phyloP scores from a whole-genome alignment of 2,329 filamentous ascomycete species.

The Apiospora arundinis region DNA sequence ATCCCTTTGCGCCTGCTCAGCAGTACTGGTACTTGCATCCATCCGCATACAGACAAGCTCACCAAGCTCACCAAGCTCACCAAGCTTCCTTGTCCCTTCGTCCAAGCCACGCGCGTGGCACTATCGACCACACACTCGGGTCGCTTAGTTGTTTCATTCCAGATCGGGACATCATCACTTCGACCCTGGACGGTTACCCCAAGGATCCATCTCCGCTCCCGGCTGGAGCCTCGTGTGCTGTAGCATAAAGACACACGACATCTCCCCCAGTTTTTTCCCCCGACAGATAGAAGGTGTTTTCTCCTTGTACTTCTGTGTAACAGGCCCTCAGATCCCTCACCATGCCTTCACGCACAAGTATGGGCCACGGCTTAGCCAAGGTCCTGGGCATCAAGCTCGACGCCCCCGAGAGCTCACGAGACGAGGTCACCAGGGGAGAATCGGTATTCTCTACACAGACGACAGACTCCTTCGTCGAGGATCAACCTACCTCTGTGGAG shows the following conservation, averaged over 20 bases:
- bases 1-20: not conserved
- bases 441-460: constrained; percentile 78
- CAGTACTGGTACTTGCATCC: not conserved
- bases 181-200: constrained; percentile 1
- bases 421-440: constrained; percentile 76
- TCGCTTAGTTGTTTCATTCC: constrained; percentile 9
- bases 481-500: constrained; percentile 76
- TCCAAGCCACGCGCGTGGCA: constrained; percentile 20
- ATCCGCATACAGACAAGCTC: not conserved
- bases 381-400: constrained; percentile 82
- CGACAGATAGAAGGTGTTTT: not conserved
- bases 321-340: not conserved
- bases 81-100: constrained; percentile 22
- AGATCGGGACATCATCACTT: constrained; percentile 9
- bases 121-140: constrained; percentile 24
- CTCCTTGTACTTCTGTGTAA: not conserved
- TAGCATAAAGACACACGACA: not conserved
- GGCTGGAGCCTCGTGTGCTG: constrained; percentile 7
- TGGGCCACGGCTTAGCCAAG: constrained; percentile 79
- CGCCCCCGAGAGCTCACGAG: constrained; percentile 63
- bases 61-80: constrained; percentile 21
- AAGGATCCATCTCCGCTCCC: not conserved
- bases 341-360: constrained; percentile 57
- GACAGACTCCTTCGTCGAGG: constrained; percentile 81
- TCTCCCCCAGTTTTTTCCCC: not conserved